Base-by-base conservation (phyloP, 169 alveolate genomes). In the Plasmodium berghei region DNA sequence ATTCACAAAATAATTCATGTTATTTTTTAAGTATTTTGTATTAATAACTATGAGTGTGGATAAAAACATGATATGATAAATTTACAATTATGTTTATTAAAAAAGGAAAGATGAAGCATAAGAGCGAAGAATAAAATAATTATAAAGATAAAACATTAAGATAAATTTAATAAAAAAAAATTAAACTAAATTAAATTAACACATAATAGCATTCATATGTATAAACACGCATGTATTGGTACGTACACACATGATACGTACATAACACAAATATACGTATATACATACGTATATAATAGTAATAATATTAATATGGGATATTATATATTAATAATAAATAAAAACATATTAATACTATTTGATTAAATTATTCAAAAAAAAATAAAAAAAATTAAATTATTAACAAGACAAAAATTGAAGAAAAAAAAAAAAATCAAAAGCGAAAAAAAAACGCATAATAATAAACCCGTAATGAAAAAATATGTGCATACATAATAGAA, bases 131-230 rank as follows among this genome's bases (percentile, higher is more conserved):
- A 52, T 16, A 52, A 52, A 52, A 52, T 52, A 52, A 52, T 14
- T 52, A 52, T 52, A 14, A 52, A 52, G 61, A 14, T 40, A 64
- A 2, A 28, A n/a, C 42, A 34, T 2, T 34, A 26, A 64, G 45
- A 28, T 28, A 66, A 66, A 64, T 34, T 34, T 34, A 34, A 34
- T 64, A 8, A 6, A 66, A 66, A 40, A 63, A 63, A 5, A 66
- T 66, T 66, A 66, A 40, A 40, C 46, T 64, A 24, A 34, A 34
- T 34, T 34, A 34, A 34, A 34, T 34, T 34, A 66, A 18, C 73
- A 66, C 46, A 18, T 66, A 66, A 66, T 40, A 66, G 46, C 46
- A 22, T 42, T 42, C 26, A 22, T 55, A 66, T 66, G 46, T 66
- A 55, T 48, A 66, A 22, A 14, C 46, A 42, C 73, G 73, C 46